These are phyloP conservation scores for Fusarium pseudonygamai DNA, from an alignment of 2,329 filamentous ascomycete species.

Conservation along the genomic window DNA sequence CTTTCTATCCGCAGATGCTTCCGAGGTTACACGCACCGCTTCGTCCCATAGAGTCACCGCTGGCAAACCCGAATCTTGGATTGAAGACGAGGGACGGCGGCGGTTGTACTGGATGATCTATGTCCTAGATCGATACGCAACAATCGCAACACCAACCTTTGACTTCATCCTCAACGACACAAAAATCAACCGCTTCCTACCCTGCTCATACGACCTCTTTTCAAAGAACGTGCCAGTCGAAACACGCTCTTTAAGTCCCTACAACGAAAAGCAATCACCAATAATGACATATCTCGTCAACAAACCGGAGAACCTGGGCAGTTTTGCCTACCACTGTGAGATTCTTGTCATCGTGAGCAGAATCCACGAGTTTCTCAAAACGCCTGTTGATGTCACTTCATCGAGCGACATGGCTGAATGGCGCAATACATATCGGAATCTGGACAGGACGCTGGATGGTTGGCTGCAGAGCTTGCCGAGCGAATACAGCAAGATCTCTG, in stretches of 20 bases:
- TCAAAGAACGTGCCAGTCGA: slow-evolving; percentile 56
- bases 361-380: slow-evolving; percentile 55
- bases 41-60: slow-evolving; percentile 49
- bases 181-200: slow-evolving; percentile 52
- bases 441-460: slow-evolving; percentile 52
- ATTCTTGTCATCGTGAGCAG: slow-evolving; percentile 55
- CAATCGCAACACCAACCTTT: slow-evolving; percentile 52
- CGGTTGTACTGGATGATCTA: slow-evolving; percentile 58
- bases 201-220: slow-evolving; percentile 57
- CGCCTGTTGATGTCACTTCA: slow-evolving; percentile 52
- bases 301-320: slow-evolving; percentile 55
- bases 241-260: slow-evolving; percentile 46
- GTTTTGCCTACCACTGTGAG: slow-evolving; percentile 57
- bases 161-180: slow-evolving; percentile 54
- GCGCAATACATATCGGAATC: slow-evolving; percentile 53
- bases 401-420: slow-evolving; percentile 51
- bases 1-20: slow-evolving; percentile 47
- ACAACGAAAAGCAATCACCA: slow-evolving; percentile 38
- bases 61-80: slow-evolving; percentile 53
- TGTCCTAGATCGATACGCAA: slow-evolving; percentile 55
- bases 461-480: slow-evolving; percentile 56
- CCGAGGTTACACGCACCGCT: slow-evolving; percentile 47
- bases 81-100: slow-evolving; percentile 55
- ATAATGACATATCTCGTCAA: slow-evolving; percentile 46
- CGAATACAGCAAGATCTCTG: slow-evolving; percentile 57